phyloP scores from a whole-genome alignment of 345 rosid genomes.

The Erodium maritimum region DNA sequence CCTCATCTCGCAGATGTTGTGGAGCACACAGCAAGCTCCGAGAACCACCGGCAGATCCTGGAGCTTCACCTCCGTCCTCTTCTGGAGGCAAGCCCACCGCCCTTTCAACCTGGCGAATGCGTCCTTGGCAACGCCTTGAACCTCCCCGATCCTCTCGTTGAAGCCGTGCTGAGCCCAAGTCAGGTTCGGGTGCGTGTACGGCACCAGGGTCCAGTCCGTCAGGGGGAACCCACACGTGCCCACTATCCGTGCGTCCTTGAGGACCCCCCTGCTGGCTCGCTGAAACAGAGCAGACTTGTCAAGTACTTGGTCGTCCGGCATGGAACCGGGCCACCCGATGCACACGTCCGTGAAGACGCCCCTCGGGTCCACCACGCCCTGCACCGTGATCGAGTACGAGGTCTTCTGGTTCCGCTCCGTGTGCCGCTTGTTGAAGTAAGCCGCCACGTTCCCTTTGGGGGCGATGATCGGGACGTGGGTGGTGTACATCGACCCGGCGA shows the following conservation, averaged over 20 bases:
- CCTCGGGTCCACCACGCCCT: conserved; percentile 31
- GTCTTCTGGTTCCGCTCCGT: conserved; percentile 44
- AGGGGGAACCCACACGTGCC: conserved; percentile 31
- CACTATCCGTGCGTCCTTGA: conserved; percentile 27
- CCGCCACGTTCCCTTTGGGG: conserved; percentile 27
- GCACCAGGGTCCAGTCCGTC: conserved; percentile 40
- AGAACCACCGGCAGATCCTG: conserved; percentile 46
- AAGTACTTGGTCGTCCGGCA: conserved; percentile 37
- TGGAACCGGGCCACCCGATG: conserved; percentile 53
- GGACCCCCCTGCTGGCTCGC: conserved; percentile 21
- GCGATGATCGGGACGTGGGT: too few relatives aligned
- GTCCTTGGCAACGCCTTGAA: conserved; percentile 20
- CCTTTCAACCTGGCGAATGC: conserved; percentile 35
- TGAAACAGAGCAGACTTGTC: conserved; percentile 29
- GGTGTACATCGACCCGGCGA: conserved; percentile 41
- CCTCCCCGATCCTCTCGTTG: conserved; percentile 22
- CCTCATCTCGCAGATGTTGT: conserved; percentile 42
- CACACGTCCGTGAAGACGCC: conserved; percentile 39
- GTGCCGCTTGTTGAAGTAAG: conserved; percentile 37
- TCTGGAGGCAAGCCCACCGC: conserved; percentile 40
- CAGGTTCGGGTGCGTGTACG: conserved; percentile 32
- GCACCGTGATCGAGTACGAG: conserved; percentile 38
- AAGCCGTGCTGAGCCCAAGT: conserved; percentile 45
- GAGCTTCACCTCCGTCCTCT: conserved; percentile 33
- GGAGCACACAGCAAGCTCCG: conserved; percentile 45